Conservation (phyloP, 2,329 filamentous ascomycete species). For the Trichoderma brevicompactum region DNA sequence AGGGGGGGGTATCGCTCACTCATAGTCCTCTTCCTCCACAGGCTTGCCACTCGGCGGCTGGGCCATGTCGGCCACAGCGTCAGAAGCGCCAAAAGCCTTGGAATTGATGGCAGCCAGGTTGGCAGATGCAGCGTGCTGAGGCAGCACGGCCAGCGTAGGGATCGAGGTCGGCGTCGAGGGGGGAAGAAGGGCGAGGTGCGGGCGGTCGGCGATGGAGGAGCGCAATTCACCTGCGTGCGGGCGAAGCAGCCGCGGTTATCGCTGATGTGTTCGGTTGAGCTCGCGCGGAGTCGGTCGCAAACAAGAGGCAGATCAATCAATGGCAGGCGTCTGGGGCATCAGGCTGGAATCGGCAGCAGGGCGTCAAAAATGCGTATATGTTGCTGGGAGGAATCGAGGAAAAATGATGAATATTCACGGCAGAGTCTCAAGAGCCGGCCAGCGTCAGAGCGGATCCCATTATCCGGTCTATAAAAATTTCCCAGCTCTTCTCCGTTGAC, state of each 20-base stretch:
- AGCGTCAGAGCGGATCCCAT: slow-evolving; percentile 18
- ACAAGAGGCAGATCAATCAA: slow-evolving; percentile 4
- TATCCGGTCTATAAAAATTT: slow-evolving; percentile 41
- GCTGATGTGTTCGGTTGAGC: neutral
- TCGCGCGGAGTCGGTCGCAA: slow-evolving; percentile 20
- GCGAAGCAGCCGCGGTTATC: slow-evolving; percentile 18
- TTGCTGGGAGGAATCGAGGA: neutral
- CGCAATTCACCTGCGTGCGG: slow-evolving; percentile 14
- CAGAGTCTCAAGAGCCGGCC: slow-evolving; percentile 11
- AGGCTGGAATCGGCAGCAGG: neutral
- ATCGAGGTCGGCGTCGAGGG: neutral
- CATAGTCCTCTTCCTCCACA: slow-evolving; percentile 56
- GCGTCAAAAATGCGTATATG: neutral
- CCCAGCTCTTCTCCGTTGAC: slow-evolving; percentile 43
- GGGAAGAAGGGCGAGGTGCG: slow-evolving; percentile 8
- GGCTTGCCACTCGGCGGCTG: slow-evolving; percentile 69
- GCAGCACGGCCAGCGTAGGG: slow-evolving; percentile 17
- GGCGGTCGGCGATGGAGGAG: slow-evolving; percentile 6
- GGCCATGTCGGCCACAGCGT: slow-evolving; percentile 72
- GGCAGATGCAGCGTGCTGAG: slow-evolving; percentile 44
- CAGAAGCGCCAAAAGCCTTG: slow-evolving; percentile 64
- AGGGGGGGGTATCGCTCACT: slow-evolving; percentile 51
- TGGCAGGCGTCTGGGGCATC: neutral
- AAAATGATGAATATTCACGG: slow-evolving; percentile 3
- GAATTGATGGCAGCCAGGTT: slow-evolving; percentile 67